Evolutionary conservation across 148 eudicot species (phyloP).

Genomic region (Limonium bicolor): DNA sequence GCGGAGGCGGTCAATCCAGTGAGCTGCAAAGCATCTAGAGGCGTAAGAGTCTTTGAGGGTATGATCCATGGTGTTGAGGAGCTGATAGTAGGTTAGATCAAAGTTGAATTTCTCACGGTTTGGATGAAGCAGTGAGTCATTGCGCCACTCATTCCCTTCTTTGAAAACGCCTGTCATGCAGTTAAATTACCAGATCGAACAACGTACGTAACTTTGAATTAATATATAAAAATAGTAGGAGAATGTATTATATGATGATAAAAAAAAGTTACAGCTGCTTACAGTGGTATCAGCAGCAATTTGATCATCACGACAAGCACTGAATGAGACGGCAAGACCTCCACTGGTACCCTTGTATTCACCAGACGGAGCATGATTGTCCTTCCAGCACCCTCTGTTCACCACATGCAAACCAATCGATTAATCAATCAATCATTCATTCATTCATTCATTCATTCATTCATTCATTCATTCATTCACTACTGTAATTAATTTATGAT

Average conservation of each 20-base stretch:
- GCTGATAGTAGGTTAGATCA: constrained; percentile 18
- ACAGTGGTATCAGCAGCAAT: constrained; percentile 63
- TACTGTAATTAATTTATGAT: too few species aligned
- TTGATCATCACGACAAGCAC: constrained; percentile 75
- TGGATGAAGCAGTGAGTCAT: constrained; percentile 32
- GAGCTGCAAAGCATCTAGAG: constrained; percentile 16
- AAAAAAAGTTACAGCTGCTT: constrained; percentile 8
- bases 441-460: too few species aligned
- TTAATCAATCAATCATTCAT: too few species aligned
- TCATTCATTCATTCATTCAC: too few species aligned
- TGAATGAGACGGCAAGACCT: constrained; percentile 54
- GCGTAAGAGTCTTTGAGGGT: constrained; percentile 14
- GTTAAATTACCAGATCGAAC: background rate
- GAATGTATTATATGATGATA: background rate
- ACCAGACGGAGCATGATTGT: constrained; percentile 42
- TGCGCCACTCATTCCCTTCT: constrained; percentile 31
- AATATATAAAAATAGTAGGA: background rate
- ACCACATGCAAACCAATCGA: too few species aligned
- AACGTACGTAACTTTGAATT: background rate
- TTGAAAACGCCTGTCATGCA: constrained; percentile 30
- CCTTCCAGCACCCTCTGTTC: constrained; percentile 35
- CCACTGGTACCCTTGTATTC: constrained; percentile 47
- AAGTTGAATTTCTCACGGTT: constrained; percentile 11
- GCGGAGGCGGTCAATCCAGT: constrained; percentile 19
- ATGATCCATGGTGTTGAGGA: constrained; percentile 20